These are phyloP conservation scores for Parafenestella ontariensis DNA, from an alignment of 2,329 filamentous ascomycete genomes.

Conservation along the genomic window DNA sequence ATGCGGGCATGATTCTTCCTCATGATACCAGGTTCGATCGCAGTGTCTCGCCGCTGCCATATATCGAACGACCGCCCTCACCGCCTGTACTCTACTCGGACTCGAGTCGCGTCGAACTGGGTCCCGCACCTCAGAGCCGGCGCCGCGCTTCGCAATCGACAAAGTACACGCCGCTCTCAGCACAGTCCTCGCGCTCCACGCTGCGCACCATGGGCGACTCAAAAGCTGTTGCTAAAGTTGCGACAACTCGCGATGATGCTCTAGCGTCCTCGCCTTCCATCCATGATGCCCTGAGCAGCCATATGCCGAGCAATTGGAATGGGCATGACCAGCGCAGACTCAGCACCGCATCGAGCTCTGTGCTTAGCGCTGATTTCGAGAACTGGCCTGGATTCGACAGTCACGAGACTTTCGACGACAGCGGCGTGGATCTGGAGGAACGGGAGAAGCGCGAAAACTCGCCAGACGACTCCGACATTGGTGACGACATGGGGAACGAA, in stretches of 20 bases:
- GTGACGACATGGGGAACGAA: constrained; percentile 48
- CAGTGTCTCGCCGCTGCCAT: constrained; percentile 60
- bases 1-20: constrained; percentile 95
- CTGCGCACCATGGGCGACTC: constrained; percentile 41
- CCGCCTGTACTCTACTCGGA: constrained; percentile 41
- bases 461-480: constrained; percentile 41
- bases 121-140: constrained; percentile 36
- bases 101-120: constrained; percentile 37
- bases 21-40: constrained; percentile 32
- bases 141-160: constrained; percentile 39
- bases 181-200: constrained; percentile 45
- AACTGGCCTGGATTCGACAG: constrained; percentile 50
- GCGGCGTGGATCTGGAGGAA: constrained; percentile 43
- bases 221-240: constrained; percentile 20
- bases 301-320: constrained; percentile 19
- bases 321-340: constrained; percentile 32
- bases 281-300: constrained; percentile 27
- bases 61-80: constrained; percentile 56
- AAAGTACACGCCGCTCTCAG: constrained; percentile 41
- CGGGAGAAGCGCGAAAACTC: constrained; percentile 42
- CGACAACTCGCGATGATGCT: constrained; percentile 23
- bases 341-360: constrained; percentile 50
- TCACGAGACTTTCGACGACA: constrained; percentile 40
- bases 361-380: constrained; percentile 55
- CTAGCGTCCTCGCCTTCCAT: constrained; percentile 47